A percentile compares a stretch with the other conserved stretches of the same genome.
These are phyloP conservation scores for Bolboschoenus planiculmis DNA, from an alignment of 176 grass and related monocot genomes.

Conservation along the genomic window DNA sequence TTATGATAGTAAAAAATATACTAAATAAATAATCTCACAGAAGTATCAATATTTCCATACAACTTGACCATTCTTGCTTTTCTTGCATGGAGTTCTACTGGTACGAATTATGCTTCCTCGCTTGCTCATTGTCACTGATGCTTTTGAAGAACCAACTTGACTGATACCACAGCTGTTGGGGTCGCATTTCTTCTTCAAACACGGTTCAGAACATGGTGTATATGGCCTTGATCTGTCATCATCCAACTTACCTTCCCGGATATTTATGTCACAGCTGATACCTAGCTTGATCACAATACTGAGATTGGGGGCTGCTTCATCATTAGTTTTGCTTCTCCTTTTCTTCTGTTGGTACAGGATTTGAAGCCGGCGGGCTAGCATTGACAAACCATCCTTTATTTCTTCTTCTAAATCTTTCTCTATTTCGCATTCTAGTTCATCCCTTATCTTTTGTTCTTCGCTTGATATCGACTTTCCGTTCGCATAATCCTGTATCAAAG, in stretches of 20 bases:
- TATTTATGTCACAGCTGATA: conserved; percentile 19
- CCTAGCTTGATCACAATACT: conserved; percentile 24
- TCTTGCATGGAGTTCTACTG: background rate
- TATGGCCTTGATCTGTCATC: background rate
- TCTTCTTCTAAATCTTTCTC: conserved; percentile 37
- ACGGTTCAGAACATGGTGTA: conserved; percentile 1
- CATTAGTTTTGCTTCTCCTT: background rate
- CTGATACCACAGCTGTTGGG: background rate
- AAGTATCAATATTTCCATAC: conserved; percentile 22
- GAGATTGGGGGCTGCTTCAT: conserved; percentile 10
- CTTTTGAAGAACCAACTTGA: conserved; percentile 8
- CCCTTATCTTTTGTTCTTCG: conserved; percentile 22
- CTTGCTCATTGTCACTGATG: background rate
- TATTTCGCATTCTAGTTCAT: conserved; percentile 20
- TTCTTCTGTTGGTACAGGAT: conserved; percentile 22
- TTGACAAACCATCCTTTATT: conserved; percentile 21
- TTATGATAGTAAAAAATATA: background rate
- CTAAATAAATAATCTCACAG: background rate
- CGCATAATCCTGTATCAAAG: conserved; percentile 1
- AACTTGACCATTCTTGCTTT: background rate
- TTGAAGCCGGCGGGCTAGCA: conserved; percentile 21
- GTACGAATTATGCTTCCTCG: background rate
- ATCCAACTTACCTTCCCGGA: conserved; percentile 11
- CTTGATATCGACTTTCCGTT: background rate
- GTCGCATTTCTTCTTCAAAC: background rate